Conservation (phyloP, 2,329 filamentous ascomycete genomes). For the Gnomoniopsis smithogilvyi region DNA sequence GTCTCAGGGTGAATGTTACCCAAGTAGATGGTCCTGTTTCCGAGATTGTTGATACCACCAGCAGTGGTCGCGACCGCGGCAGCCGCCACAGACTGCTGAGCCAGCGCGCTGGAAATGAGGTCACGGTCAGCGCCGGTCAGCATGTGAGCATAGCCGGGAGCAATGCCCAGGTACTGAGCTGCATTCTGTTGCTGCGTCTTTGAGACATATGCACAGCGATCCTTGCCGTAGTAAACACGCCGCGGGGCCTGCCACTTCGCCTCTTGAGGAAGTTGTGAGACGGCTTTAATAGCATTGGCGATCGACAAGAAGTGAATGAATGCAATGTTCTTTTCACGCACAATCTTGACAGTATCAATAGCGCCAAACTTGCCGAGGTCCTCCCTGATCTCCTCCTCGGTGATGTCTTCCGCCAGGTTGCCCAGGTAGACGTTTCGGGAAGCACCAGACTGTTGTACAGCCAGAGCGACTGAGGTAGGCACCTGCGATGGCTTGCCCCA, state of each 20-base stretch:
- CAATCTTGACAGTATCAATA: conserved; percentile 96
- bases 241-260: conserved; percentile 94
- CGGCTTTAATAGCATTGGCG: conserved; percentile 96
- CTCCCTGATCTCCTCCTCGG: conserved; percentile 89
- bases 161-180: conserved; percentile 95
- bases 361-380: conserved; percentile 94
- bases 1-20: conserved; percentile 99
- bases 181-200: conserved; percentile 99
- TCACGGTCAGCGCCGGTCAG: conserved; percentile 95
- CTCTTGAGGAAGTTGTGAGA: conserved; percentile 93
- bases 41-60: conserved; percentile 94
- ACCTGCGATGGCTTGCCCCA: conserved; percentile 99
- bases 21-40: conserved; percentile 95
- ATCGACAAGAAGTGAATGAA: conserved; percentile 98
- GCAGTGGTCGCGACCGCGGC: conserved; percentile 95
- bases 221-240: conserved; percentile 98
- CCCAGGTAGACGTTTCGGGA: conserved; percentile 97
- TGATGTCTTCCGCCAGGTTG: conserved; percentile 84
- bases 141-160: conserved; percentile 93
- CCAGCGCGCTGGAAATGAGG: conserved; percentile 91
- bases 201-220: conserved; percentile 95
- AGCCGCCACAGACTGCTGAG: conserved; percentile 95
- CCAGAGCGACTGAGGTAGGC: conserved; percentile 93
- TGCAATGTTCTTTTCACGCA: conserved; percentile 95
- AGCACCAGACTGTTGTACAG: conserved; percentile 94